Percentiles rank a stretch among this genome's conserved stretches.
phyloP scores from a whole-genome alignment of 2,329 filamentous ascomycete species.

The Colletotrichum falcatum region DNA sequence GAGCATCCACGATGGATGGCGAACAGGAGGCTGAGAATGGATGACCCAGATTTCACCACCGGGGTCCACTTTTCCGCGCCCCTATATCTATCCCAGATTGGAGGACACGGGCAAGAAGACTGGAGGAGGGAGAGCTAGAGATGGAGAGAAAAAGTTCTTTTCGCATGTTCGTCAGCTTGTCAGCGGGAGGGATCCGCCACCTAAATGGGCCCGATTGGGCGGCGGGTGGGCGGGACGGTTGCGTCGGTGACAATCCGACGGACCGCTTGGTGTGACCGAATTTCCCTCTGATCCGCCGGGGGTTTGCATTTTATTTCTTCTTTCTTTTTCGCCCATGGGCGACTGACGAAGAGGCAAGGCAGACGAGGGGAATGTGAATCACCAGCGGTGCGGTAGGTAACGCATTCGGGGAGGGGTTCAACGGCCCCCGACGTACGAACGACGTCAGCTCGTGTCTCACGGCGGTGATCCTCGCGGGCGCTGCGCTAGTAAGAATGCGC shows the following conservation, averaged over 20 bases:
- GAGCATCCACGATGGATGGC: not conserved
- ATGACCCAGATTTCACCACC: slow-evolving; percentile 26
- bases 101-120: not conserved
- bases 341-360: not conserved
- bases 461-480: not conserved
- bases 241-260: not conserved
- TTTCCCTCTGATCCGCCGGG: not conserved
- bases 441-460: not conserved
- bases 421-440: not conserved
- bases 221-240: not conserved
- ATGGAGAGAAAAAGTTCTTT: too few species aligned
- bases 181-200: slow-evolving; percentile 4
- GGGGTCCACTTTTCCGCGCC: slow-evolving; percentile 26
- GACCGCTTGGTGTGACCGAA: not conserved
- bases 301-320: not conserved
- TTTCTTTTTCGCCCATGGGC: too few species aligned
- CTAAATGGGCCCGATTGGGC: not conserved
- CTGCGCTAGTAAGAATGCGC: not conserved
- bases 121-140: not conserved
- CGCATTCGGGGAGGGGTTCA: not conserved
- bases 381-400: not conserved
- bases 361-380: not conserved
- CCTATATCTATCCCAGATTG: not conserved
- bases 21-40: slow-evolving; percentile 13
- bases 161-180: not conserved